These are phyloP conservation scores for Saprolegnia diclina DNA, from an alignment of 352 stramenopile species.

Conservation along the genomic window DNA sequence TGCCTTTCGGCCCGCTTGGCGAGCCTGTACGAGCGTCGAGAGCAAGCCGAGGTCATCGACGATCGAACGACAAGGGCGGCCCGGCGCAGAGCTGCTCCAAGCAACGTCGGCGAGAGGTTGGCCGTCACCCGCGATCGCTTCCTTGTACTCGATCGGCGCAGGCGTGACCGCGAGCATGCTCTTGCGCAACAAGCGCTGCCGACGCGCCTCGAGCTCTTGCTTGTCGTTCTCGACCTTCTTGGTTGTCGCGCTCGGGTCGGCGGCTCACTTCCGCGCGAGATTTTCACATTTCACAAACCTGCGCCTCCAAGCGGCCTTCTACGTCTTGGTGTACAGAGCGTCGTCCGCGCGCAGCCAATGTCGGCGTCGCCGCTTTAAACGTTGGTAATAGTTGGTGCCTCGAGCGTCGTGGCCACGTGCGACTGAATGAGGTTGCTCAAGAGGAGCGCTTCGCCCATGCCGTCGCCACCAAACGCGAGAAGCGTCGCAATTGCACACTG, in stretches of 20 bases:
- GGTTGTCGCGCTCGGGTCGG: neutral
- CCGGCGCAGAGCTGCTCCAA: constrained; percentile 54
- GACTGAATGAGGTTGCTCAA: constrained; percentile 67
- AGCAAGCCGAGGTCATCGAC: constrained; percentile 67
- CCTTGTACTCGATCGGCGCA: constrained; percentile 46
- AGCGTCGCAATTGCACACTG: constrained; percentile 66
- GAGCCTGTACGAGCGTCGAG: constrained; percentile 47
- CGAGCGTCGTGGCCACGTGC: constrained; percentile 46
- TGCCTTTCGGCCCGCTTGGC: constrained; percentile 51
- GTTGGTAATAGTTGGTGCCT: constrained; percentile 40
- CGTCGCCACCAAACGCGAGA: constrained; percentile 74
- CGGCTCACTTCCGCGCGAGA: constrained; percentile 46
- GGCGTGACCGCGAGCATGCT: constrained; percentile 72
- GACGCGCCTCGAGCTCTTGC: constrained; percentile 65
- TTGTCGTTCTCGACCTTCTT: constrained; percentile 42
- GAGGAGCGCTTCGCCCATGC: constrained; percentile 64
- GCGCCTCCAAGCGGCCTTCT: constrained; percentile 74
- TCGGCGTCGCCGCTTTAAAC: constrained; percentile 53
- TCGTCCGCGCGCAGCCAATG: constrained; percentile 58
- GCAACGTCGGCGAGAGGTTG: constrained; percentile 42
- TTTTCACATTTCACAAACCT: constrained; percentile 79
- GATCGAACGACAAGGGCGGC: constrained; percentile 49
- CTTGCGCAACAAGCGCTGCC: constrained; percentile 60
- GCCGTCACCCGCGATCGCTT: constrained; percentile 58
- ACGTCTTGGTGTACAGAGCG: constrained; percentile 53